phyloP scores from a whole-genome alignment of 1,139 yeast species.

The Magnusiomyces sp. region DNA sequence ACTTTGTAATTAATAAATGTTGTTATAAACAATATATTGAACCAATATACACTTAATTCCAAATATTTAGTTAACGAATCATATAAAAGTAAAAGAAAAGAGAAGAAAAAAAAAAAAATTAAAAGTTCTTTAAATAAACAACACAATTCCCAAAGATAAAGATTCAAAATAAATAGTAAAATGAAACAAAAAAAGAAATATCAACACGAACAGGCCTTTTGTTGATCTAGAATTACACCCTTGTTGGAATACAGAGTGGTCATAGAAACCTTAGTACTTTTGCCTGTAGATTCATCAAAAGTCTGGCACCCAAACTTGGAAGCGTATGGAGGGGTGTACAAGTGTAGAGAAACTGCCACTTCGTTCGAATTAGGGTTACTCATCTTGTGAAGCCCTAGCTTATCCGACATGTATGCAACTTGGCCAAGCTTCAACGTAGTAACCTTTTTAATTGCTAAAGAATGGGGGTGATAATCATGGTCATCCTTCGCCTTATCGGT shows the following conservation, averaged over 20 bases:
- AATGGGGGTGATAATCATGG: conserved; percentile 8
- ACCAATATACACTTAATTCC: too few species aligned
- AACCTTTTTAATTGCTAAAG: conserved; percentile 22
- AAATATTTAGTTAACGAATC: too few species aligned
- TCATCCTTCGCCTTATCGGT: too few species aligned
- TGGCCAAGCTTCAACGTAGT: conserved; percentile 38
- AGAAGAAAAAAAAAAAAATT: too few species aligned
- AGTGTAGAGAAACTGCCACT: conserved; percentile 60
- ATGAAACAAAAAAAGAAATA: conserved; percentile 5
- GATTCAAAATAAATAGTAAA: too few species aligned
- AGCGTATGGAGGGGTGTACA: conserved; percentile 76
- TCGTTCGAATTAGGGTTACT: conserved; percentile 41
- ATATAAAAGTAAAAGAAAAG: conserved; percentile 7
- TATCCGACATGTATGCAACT: conserved; percentile 62
- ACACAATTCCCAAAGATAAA: too few species aligned
- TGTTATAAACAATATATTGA: too few species aligned
- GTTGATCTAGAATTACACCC: conserved; percentile 32
- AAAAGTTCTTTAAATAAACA: too few species aligned
- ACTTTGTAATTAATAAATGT: too few species aligned
- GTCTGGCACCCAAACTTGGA: conserved; percentile 55
- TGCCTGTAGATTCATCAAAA: conserved; percentile 48
- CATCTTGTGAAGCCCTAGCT: conserved; percentile 59
- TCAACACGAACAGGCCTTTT: conserved; percentile 1
- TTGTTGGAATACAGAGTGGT: conserved; percentile 56
- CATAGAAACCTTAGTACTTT: conserved; percentile 51